Evolutionary conservation across 2,329 filamentous ascomycete species (phyloP), one percentile per base, ranked within the genome.

Genomic region (Plectosphaerella sp.): DNA sequence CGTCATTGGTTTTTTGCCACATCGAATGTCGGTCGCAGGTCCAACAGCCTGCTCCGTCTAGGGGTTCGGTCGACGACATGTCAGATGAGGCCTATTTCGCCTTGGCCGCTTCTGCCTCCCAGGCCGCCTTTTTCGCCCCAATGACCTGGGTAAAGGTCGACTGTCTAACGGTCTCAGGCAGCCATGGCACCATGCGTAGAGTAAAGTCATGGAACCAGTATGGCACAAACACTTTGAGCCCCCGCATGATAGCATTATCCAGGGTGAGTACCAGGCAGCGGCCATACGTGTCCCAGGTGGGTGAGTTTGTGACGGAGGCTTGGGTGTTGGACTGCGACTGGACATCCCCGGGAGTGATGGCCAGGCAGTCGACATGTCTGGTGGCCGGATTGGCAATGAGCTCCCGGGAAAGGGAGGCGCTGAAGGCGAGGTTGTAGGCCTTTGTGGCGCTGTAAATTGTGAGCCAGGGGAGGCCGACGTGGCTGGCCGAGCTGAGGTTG

Each of bases 391-490:
- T 48, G 6, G 54, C 52, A n/a, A 50, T 54, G 45, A 68, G 58
- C 51, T 70, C 65, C 16, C 64, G 54, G 7, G 61, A 57, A 5
- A 69, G 53, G 1, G 55, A 61, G 9, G 49, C 55, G 47, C 59
- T 64, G n/a, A 67, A 61, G 11, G 56, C 55, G 24, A 58, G 58
- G 54, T 64, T 62, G 49, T 68, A 67, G 4, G 59, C 64, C 59
- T 67, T 68, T 33, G 61, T 63, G 33, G 58, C 62, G 28, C 58
- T 56, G 53, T 69, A 69, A 52, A 66, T 58, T 16, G 59, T 59
- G 43, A 65, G 54, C 35, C 59, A 64, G 20, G 67, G 67, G 25
- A 63, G 18, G 14, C 64, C 63, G 36, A 62, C 45, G 22, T 46
- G 47, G 22, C 58, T 58, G 11, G 35, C 59, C 7, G 64, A 66